Percentiles rank a stretch among this genome's conserved stretches.
phyloP scores from a whole-genome alignment of 257 asterid species.

The Nicotiana obtusifolia region DNA sequence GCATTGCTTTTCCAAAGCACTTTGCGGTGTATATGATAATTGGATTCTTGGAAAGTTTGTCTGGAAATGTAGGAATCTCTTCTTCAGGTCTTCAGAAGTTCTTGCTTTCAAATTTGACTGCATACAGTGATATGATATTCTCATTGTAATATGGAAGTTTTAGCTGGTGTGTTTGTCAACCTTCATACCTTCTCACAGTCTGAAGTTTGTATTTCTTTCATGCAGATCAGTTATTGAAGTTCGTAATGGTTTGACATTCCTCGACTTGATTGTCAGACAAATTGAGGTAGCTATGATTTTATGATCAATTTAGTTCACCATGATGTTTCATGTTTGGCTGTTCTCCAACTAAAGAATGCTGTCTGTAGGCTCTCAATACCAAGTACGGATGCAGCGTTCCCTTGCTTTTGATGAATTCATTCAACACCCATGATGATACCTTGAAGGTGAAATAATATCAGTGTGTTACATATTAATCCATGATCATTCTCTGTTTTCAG shows the following conservation, averaged over 20 bases:
- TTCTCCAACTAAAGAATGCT: background rate
- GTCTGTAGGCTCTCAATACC: constrained; percentile 65
- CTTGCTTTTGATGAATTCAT: constrained; percentile 93
- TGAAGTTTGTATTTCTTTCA: constrained; percentile 13
- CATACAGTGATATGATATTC: background rate
- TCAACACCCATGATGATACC: constrained; percentile 98
- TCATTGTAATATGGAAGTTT: background rate
- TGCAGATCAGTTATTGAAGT: constrained; percentile 98
- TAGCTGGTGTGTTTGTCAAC: background rate
- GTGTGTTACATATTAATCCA: background rate
- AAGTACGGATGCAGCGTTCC: constrained; percentile 94
- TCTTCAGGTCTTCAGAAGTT: background rate
- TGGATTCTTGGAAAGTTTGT: background rate
- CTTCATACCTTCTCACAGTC: constrained; percentile 10
- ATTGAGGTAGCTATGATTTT: constrained; percentile 63
- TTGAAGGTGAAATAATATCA: constrained; percentile 50
- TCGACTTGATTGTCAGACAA: constrained; percentile 90
- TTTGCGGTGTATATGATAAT: background rate
- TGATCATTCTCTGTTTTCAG: background rate
- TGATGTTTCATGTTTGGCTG: background rate
- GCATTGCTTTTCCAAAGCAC: background rate
- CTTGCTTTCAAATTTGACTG: background rate
- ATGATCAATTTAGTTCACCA: background rate
- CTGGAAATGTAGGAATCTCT: background rate
- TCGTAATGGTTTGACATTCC: constrained; percentile 93